These are phyloP conservation scores for Torrubiella hemipterigena DNA, from an alignment of 2,329 filamentous ascomycete species.

Conservation along the genomic window DNA sequence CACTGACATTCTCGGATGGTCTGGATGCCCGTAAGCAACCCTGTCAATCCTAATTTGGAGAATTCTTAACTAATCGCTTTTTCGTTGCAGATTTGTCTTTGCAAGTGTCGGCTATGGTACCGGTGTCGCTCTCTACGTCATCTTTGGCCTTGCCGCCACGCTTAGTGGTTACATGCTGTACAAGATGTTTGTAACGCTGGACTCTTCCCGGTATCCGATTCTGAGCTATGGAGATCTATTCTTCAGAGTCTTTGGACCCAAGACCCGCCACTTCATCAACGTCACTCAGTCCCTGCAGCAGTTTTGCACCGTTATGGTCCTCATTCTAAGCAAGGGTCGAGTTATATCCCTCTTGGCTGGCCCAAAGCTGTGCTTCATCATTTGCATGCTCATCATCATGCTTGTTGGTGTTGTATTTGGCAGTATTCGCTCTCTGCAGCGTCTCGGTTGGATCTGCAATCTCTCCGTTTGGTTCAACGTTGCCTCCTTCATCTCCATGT, in stretches of 20 bases:
- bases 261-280: slow-evolving; percentile 31
- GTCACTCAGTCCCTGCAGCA: slow-evolving; percentile 32
- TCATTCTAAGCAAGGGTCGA: slow-evolving; percentile 40
- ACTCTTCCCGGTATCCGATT: slow-evolving; percentile 31
- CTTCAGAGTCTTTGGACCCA: slow-evolving; percentile 31
- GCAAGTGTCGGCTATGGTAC: slow-evolving; percentile 26
- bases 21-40: slow-evolving; percentile 19
- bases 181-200: slow-evolving; percentile 29
- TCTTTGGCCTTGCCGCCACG: slow-evolving; percentile 26
- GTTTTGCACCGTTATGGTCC: slow-evolving; percentile 35
- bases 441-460: slow-evolving; percentile 42
- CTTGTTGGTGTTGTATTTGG: slow-evolving; percentile 37
- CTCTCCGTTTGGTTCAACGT: slow-evolving; percentile 44
- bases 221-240: slow-evolving; percentile 33
- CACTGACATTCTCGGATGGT: slow-evolving; percentile 33
- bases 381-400: slow-evolving; percentile 36
- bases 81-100: slow-evolving; percentile 5
- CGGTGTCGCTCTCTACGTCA: slow-evolving; percentile 29
- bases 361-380: slow-evolving; percentile 35
- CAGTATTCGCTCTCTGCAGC: slow-evolving; percentile 41
- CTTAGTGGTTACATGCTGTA: slow-evolving; percentile 30
- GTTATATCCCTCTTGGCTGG: slow-evolving; percentile 38
- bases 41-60: neutral
- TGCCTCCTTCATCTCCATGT: slow-evolving; percentile 28
- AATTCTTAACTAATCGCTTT: slow-evolving; percentile 1